Base-by-base conservation (phyloP, 768 basidiomycete species). In the Termitomyces sp. region DNA sequence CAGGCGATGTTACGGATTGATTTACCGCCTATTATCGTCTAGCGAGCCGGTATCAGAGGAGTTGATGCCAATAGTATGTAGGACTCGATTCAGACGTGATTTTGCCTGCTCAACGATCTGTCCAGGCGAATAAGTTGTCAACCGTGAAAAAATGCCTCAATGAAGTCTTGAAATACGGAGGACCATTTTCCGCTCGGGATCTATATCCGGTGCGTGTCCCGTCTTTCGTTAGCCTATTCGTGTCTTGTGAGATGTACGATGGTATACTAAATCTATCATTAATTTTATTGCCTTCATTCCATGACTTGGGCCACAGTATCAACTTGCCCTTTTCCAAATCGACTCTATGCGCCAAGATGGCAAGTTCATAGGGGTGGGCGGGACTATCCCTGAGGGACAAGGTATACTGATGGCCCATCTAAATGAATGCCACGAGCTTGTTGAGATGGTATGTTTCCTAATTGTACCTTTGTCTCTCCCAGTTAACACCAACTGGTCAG, bases 11-110 rank as follows among this genome's bases (percentile, higher is more conserved):
- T 95, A 98, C 70, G 96, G 96, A 60, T 81, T 98, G 52, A 95
- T 97, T 64, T 98, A 98, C 71, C 83, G 89, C 29, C 72, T 99
- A 50, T 82, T 99, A 60, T 94, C 94, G 26, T 94, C 94, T 20
- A 93, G 91, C 61, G 96, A 98, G 73, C 97, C 97, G 0, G 94
- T 99, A 2, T 96, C 94, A 0, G 97, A 99, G 72, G 97, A 98
- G 71, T 76, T 99, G 16, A 98, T 98, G 91, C 95, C 95, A 5
- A 83, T 97, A 39, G 95, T 95, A 71, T 41, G 67, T 60, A 53
- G 24, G 34, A 8, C 29, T 48, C 20, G 12, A 29, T 12, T 13
- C 24, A 4, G 20, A 48, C 12, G 10, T 29, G 28, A 18, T 26
- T 31, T 36, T 29, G 15, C 39, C 50, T 24, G 29, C 47, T 61